A percentile compares a stretch with the other conserved stretches of the same genome.
phyloP scores from a whole-genome alignment of 305 asterid species.

The Fraxinus paxiana region DNA sequence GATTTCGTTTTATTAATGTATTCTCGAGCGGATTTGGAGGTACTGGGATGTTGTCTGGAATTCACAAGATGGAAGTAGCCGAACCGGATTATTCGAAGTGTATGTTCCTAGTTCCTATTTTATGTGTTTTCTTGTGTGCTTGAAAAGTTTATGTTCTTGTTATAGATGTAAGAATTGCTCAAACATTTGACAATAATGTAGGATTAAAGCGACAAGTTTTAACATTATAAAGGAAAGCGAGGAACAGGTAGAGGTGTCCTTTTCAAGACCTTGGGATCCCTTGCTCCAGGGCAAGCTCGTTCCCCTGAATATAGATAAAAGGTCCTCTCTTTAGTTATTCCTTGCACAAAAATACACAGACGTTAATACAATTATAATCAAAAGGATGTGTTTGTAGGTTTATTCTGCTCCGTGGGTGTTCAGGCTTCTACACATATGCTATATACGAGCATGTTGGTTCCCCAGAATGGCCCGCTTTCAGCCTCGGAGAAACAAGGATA shows the following conservation, averaged over 20 bases:
- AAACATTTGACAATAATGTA: conserved; percentile 23
- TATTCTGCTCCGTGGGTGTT: conserved; percentile 69
- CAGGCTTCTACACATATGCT: conserved; percentile 88
- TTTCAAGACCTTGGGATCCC: conserved; percentile 87
- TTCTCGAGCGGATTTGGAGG: conserved; percentile 39
- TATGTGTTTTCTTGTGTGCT: background rate
- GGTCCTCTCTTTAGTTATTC: conserved; percentile 33
- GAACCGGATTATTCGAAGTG: conserved; percentile 82
- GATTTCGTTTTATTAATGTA: background rate
- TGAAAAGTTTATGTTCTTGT: background rate
- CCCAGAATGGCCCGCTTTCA: conserved; percentile 85
- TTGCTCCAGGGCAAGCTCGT: conserved; percentile 59
- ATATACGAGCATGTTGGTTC: conserved; percentile 84
- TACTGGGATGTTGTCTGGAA: conserved; percentile 98
- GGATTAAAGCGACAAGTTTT: conserved; percentile 68
- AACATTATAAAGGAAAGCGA: conserved; percentile 68
- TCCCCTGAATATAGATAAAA: conserved; percentile 82
- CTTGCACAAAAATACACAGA: background rate
- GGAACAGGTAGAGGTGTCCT: conserved; percentile 83
- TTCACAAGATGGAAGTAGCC: conserved; percentile 62
- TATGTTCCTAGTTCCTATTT: conserved; percentile 29
- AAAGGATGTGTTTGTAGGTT: conserved; percentile 46
- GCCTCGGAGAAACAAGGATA: conserved; percentile 69
- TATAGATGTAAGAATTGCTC: background rate
- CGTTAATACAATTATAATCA: background rate